A percentile compares a stretch with the other conserved stretches of the same genome.
phyloP scores from a whole-genome alignment of 1,284 basidiomycete genomes.

The Cryptococcus sp. region DNA sequence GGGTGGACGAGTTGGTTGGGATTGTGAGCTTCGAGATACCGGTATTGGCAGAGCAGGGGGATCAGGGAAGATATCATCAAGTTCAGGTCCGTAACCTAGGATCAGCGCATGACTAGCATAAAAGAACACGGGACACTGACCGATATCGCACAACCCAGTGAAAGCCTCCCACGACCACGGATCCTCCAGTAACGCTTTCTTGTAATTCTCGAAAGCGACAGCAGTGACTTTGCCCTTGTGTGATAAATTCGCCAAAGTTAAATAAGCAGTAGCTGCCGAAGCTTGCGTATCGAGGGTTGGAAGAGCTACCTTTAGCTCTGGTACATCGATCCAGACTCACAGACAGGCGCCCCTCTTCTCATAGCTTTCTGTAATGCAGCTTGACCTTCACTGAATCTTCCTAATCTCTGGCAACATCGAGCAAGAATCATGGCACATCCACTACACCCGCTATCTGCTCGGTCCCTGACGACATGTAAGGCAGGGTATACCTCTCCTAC shows the following conservation, averaged over 20 bases:
- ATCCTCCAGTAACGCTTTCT: constrained; percentile 66
- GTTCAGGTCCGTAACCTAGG: not conserved
- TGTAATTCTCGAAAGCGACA: constrained; percentile 67
- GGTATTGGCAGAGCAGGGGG: constrained; percentile 22
- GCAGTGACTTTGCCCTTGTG: constrained; percentile 55
- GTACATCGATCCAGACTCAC: constrained; percentile 17
- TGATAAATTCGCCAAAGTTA: constrained; percentile 34
- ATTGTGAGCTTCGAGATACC: constrained; percentile 8
- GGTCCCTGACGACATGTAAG: constrained; percentile 60
- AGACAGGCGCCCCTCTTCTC: constrained; percentile 24
- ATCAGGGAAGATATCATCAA: constrained; percentile 28
- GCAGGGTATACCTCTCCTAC: constrained; percentile 73
- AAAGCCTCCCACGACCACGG: constrained; percentile 92
- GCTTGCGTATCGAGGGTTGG: constrained; percentile 23
- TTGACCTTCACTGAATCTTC: constrained; percentile 51
- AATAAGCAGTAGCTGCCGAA: constrained; percentile 25
- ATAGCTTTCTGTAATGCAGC: constrained; percentile 38
- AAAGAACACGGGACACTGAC: constrained; percentile 50
- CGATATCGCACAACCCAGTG: constrained; percentile 76
- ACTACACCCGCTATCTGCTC: constrained; percentile 52
- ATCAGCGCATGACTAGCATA: not conserved
- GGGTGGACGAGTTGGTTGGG: constrained; percentile 51
- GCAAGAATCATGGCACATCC: constrained; percentile 75
- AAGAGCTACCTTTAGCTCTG: constrained; percentile 13
- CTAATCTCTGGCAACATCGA: constrained; percentile 66